A percentile compares a stretch with the other conserved stretches of the same genome.
These are phyloP conservation scores for Pulveroboletus sp. DNA, from an alignment of 768 basidiomycete species.

Conservation along the genomic window DNA sequence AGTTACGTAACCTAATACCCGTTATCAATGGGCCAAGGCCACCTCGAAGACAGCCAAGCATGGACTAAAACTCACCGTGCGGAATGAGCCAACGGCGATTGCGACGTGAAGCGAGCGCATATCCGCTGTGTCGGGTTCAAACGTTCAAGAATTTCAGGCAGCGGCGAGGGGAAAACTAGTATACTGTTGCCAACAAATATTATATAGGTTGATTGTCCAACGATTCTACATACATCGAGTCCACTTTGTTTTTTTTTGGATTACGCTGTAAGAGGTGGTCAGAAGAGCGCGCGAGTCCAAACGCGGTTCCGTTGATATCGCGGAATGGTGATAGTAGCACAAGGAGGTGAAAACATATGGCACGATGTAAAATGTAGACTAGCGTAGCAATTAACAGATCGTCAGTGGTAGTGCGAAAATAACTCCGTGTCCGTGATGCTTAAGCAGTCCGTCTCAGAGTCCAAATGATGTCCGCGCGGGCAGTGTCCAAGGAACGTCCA, in stretches of 20 bases:
- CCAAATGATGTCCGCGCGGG: constrained; percentile 17
- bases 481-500: constrained; percentile 22
- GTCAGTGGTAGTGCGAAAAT: constrained; percentile 11
- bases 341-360: constrained; percentile 7
- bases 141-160: neutral
- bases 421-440: constrained; percentile 16
- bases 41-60: too few relatives aligned
- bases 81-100: too few relatives aligned
- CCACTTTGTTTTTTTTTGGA: constrained; percentile 69
- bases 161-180: too few relatives aligned
- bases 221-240: constrained; percentile 66
- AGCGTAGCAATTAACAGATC: constrained; percentile 28
- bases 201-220: constrained; percentile 5
- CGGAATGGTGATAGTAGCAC: constrained; percentile 4
- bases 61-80: too few relatives aligned
- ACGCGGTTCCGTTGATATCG: too few relatives aligned
- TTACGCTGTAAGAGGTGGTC: constrained; percentile 9
- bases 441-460: constrained; percentile 30
- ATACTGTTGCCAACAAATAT: neutral
- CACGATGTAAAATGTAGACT: constrained; percentile 20
- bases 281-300: constrained; percentile 11
- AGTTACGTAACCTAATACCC: too few relatives aligned
- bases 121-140: too few relatives aligned
- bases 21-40: too few relatives aligned
- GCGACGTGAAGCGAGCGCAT: too few relatives aligned